Base-by-base conservation (phyloP, 129 eudicot genomes). In the Gnaphalium uliginosum region DNA sequence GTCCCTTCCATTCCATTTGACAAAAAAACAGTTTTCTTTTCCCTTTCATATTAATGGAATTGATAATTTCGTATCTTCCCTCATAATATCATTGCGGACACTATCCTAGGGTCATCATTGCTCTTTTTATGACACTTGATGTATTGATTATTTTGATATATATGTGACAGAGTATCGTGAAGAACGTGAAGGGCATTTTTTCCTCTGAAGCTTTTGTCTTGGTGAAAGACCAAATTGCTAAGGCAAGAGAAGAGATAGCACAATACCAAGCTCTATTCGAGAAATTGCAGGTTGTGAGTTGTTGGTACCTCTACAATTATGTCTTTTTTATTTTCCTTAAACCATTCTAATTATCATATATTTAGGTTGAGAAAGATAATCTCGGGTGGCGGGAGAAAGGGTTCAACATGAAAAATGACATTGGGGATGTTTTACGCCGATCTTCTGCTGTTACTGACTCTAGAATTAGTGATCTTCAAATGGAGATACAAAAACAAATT, bases 361-460 rank as follows among this genome's bases (percentile, higher is more conserved):
- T 59, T 10, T 82, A 94, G 98, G 87, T 79, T 66, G 96, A 94
- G 87, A 90, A 87, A 84, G 98, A 94, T 57, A 89, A 84, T 69
- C 86, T 94, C 32, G 79, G 86, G 33, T 94, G 97, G 98, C 85
- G 89, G 81, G 98, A 94, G 79, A 90, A 77, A 73, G 98, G 91
- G 81, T 65, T 64, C 57, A 74, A 53, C 65, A 19, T 94, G 73
- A 86, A 84, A 79, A 89, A 66, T 79, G 98, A 90, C 63, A 62
- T 91, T 3, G 83, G 73, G 76, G 97, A 94, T 81, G 86, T 87
- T 65, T 80, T 81, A 56, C 79, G 84, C 54, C 92, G 81, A 76
- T 82, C 91, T 79, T 86, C 87, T 57, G 62, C 87, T 51, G 79
- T 86, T 74, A 76, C 86, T 33, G 81, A 82, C 27, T 85, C 88